Evolutionary conservation across 1,284 basidiomycete genomes (phyloP).

Genomic region (Erythrobasidium hasegawianum): DNA sequence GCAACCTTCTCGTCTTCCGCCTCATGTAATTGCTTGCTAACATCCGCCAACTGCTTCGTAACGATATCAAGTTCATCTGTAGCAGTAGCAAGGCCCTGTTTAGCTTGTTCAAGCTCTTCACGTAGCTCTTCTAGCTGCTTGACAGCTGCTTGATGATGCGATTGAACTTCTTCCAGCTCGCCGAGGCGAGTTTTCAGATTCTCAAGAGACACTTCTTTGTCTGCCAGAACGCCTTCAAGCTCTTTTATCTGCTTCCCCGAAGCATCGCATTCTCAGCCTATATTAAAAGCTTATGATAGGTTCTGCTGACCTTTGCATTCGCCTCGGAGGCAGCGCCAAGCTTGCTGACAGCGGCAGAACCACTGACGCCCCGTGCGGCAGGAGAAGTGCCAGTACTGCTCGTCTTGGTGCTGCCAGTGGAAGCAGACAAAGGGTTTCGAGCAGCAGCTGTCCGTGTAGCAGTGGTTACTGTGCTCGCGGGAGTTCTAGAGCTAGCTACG

Average conservation of each 20-base stretch:
- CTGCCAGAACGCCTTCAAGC: slow-evolving; percentile 11
- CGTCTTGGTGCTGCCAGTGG: neutral
- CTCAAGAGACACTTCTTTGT: slow-evolving; percentile 13
- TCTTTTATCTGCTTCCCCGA: no score
- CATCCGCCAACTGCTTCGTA: no score
- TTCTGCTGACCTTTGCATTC: neutral
- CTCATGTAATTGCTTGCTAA: no score
- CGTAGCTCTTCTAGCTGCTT: no score
- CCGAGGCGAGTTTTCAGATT: slow-evolving; percentile 1
- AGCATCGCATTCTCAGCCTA: no score
- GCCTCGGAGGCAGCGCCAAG: neutral
- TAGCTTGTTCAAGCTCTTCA: no score
- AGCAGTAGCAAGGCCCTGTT: no score
- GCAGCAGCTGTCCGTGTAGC: no score
- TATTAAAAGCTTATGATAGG: neutral
- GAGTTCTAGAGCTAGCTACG: neutral
- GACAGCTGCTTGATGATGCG: no score
- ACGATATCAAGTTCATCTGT: no score
- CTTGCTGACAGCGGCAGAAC: neutral
- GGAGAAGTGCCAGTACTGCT: neutral
- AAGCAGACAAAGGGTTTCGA: neutral
- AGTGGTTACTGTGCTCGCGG: neutral
- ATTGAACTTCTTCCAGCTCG: slow-evolving; percentile 1
- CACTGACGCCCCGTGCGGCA: neutral
- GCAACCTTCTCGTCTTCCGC: no score